phyloP scores from a whole-genome alignment of 2,329 filamentous ascomycete species.

The Cladosporium sp. region DNA sequence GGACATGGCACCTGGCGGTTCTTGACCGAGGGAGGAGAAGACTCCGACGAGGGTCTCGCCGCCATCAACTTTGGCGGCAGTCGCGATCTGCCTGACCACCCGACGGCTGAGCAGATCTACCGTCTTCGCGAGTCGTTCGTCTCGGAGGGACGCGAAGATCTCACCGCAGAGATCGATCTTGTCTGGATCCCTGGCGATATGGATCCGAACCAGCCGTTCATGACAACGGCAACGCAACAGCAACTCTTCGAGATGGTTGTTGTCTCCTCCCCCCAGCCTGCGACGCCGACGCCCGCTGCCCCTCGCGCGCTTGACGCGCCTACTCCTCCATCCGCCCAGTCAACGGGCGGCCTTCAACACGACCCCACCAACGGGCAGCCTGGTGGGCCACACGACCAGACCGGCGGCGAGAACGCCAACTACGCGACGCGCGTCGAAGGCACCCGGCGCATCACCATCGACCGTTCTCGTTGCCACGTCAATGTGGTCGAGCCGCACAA shows the following conservation, averaged over 20 bases:
- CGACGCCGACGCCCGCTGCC: no score
- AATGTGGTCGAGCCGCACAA: neutral
- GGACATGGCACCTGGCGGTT: slow-evolving; percentile 1
- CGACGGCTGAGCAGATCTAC: slow-evolving; percentile 1
- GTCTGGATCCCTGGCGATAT: neutral
- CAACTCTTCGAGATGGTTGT: no score
- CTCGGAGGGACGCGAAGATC: neutral
- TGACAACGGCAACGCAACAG: no score
- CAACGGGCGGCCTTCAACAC: neutral
- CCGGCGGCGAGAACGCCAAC: neutral
- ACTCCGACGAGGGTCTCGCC: neutral
- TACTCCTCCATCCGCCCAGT: no score
- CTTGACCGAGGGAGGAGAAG: neutral
- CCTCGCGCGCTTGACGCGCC: no score
- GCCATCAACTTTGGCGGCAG: slow-evolving; percentile 1
- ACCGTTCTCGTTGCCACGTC: slow-evolving; percentile 3
- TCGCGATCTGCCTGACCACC: neutral
- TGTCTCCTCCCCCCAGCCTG: no score
- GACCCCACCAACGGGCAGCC: neutral
- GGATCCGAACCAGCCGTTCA: neutral
- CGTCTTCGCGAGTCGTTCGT: slow-evolving; percentile 1
- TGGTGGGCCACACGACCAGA: slow-evolving; percentile 1
- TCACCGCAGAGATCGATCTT: neutral
- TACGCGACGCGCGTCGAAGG: neutral
- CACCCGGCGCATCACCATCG: neutral